A percentile compares a stretch with the other conserved stretches of the same genome.
Evolutionary conservation across 164 flowering plant species (phyloP).

Genomic region (Magnolia changhungtana): DNA sequence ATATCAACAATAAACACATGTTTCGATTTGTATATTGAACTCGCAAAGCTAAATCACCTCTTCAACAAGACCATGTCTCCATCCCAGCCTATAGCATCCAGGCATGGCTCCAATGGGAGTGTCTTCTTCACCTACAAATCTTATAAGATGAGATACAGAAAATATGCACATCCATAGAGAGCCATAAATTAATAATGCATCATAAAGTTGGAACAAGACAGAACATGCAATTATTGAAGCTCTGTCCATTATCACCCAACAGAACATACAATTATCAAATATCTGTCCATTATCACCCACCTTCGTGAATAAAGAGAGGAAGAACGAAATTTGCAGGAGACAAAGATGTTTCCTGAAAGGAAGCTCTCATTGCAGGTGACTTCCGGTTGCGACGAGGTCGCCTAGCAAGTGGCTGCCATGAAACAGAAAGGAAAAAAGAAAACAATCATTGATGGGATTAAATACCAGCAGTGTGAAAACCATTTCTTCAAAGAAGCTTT

Average conservation of each 20-base stretch:
- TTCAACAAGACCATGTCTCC: slow-evolving; percentile 95
- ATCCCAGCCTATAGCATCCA: slow-evolving; percentile 96
- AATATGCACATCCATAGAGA: neutral
- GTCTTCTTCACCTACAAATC: slow-evolving; percentile 80
- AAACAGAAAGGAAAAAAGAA: neutral
- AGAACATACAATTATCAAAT: neutral
- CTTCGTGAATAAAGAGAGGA: slow-evolving; percentile 97
- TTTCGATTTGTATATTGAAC: neutral
- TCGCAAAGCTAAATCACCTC: slow-evolving; percentile 47
- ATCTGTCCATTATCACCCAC: slow-evolving; percentile 30
- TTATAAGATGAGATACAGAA: slow-evolving; percentile 9
- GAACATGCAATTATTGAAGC: neutral
- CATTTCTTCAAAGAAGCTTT: neutral
- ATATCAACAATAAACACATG: neutral
- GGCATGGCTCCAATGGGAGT: slow-evolving; percentile 99
- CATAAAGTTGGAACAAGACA: neutral
- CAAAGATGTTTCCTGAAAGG: slow-evolving; percentile 87
- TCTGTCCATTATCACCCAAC: slow-evolving; percentile 19
- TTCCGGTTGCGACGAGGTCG: slow-evolving; percentile 87
- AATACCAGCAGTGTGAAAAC: neutral
- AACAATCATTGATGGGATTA: neutral
- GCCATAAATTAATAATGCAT: neutral
- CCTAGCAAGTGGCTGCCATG: slow-evolving; percentile 32
- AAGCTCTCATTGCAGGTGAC: slow-evolving; percentile 65
- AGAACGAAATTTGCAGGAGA: slow-evolving; percentile 88